These are phyloP conservation scores for Calycina marina DNA, from an alignment of 2,329 filamentous ascomycete genomes.

Conservation along the genomic window DNA sequence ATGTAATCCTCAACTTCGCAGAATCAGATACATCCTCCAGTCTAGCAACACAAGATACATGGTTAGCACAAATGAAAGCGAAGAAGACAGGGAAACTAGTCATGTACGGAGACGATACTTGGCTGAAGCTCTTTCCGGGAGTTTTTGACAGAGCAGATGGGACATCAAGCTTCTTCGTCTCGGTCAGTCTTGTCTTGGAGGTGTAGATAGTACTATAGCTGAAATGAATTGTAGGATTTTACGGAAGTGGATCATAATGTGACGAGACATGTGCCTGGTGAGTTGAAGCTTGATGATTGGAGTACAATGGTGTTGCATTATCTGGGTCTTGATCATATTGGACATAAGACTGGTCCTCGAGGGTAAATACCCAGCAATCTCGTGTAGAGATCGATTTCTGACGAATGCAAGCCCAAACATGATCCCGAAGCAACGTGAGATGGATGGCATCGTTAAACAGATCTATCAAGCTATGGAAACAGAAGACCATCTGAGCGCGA, in stretches of 20 bases:
- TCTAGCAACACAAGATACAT: constrained; percentile 79
- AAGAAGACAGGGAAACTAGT: constrained; percentile 59
- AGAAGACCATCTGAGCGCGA: constrained; percentile 56
- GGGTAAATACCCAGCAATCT: too few species aligned
- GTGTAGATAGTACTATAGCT: constrained; percentile 17
- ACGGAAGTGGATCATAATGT: constrained; percentile 97
- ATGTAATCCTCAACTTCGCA: constrained; percentile 91
- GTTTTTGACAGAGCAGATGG: constrained; percentile 81
- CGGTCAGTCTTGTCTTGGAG: constrained; percentile 42
- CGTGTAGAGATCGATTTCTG: too few species aligned
- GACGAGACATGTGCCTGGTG: constrained; percentile 69
- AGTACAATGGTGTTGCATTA: constrained; percentile 90
- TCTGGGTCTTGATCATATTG: constrained; percentile 90
- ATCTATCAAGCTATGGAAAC: constrained; percentile 66
- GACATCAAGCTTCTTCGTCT: constrained; percentile 95
- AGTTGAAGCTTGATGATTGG: constrained; percentile 72
- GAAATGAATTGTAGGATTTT: constrained; percentile 54
- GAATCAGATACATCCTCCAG: constrained; percentile 87
- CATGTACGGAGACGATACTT: constrained; percentile 97
- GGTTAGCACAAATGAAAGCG: constrained; percentile 83
- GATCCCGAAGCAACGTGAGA: constrained; percentile 83
- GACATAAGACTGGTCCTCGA: constrained; percentile 82
- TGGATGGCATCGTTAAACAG: constrained; percentile 67
- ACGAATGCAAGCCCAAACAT: constrained; percentile 65
- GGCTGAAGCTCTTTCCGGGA: constrained; percentile 88